These are phyloP conservation scores for Tanacetum coccineum DNA, from an alignment of 129 eudicot species.

Conservation along the genomic window DNA sequence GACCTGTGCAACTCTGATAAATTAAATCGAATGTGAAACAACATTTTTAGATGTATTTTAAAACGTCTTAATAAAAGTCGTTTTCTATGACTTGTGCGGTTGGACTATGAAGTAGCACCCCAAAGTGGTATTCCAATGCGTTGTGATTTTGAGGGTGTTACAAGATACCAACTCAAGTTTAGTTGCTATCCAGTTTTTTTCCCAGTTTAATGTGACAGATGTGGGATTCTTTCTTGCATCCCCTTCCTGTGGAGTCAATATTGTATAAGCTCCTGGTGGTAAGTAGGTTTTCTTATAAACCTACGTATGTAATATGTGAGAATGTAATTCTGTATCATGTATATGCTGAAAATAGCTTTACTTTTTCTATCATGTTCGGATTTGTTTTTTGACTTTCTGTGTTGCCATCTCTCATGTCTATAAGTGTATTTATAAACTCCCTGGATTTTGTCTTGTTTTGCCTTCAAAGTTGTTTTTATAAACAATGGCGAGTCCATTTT, in stretches of 20 bases:
- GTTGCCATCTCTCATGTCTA: neutral
- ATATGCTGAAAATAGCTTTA: neutral
- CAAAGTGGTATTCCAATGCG: too few relatives aligned
- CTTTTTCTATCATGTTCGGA: neutral
- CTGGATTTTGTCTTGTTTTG: too few relatives aligned
- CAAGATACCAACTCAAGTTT: slow-evolving; percentile 2
- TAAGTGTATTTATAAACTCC: too few relatives aligned
- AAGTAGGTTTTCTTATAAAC: slow-evolving; percentile 21
- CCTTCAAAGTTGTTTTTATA: too few relatives aligned
- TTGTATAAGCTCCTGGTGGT: slow-evolving; percentile 73
- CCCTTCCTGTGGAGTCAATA: slow-evolving; percentile 65
- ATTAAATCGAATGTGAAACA: too few relatives aligned
- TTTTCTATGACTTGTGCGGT: too few relatives aligned
- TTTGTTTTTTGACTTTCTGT: slow-evolving; percentile 3
- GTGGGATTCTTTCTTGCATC: neutral
- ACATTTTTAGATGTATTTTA: too few relatives aligned
- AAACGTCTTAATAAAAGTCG: too few relatives aligned
- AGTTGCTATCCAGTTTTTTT: slow-evolving; percentile 6
- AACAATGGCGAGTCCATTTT: too few relatives aligned
- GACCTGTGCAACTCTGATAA: too few relatives aligned
- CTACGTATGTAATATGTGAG: slow-evolving; percentile 13
- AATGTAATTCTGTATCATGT: slow-evolving; percentile 8
- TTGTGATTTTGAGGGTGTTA: too few relatives aligned
- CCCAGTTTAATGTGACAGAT: slow-evolving; percentile 8
- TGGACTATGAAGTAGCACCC: too few relatives aligned